Evolutionary conservation across 1,139 yeast species (phyloP).

Genomic region (Trichomonascaceae sp.): DNA sequence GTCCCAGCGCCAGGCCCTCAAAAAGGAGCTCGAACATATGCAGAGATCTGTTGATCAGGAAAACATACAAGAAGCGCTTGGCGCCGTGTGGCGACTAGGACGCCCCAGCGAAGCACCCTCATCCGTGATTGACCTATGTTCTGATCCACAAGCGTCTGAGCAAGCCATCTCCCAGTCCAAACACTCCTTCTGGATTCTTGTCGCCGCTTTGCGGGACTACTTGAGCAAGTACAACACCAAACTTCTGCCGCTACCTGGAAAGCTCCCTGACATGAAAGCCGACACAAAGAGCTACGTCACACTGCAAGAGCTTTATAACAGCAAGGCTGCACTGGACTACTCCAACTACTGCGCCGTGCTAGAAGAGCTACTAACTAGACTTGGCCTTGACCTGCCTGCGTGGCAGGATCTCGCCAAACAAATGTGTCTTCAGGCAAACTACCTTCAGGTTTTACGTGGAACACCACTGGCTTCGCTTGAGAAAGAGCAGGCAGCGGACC

Average conservation of each 20-base stretch:
- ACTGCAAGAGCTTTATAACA: conserved; percentile 44
- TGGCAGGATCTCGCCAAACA: no score
- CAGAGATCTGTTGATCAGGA: conserved; percentile 32
- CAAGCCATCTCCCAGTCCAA: conserved; percentile 7
- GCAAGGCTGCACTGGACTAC: conserved; percentile 44
- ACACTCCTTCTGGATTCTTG: conserved; percentile 47
- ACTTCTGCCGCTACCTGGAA: conserved; percentile 60
- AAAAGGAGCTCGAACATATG: conserved; percentile 26
- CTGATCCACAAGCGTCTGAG: no score
- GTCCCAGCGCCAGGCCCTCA: conserved; percentile 38
- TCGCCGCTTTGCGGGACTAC: conserved; percentile 43
- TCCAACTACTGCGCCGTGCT: conserved; percentile 26
- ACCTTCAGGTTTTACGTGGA: conserved; percentile 26
- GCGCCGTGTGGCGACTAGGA: conserved; percentile 41
- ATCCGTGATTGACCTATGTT: conserved; percentile 11
- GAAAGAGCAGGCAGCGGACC: background rate
- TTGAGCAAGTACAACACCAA: conserved; percentile 25
- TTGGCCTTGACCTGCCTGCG: background rate
- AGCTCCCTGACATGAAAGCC: conserved; percentile 82
- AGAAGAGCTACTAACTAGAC: conserved; percentile 8
- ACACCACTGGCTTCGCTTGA: conserved; percentile 6
- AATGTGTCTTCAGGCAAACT: conserved; percentile 49
- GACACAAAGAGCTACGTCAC: conserved; percentile 49
- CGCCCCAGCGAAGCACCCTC: conserved; percentile 26
- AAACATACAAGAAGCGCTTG: conserved; percentile 62